Evolutionary conservation across 345 rosid genomes (phyloP).

Genomic region (Pistacia vera): DNA sequence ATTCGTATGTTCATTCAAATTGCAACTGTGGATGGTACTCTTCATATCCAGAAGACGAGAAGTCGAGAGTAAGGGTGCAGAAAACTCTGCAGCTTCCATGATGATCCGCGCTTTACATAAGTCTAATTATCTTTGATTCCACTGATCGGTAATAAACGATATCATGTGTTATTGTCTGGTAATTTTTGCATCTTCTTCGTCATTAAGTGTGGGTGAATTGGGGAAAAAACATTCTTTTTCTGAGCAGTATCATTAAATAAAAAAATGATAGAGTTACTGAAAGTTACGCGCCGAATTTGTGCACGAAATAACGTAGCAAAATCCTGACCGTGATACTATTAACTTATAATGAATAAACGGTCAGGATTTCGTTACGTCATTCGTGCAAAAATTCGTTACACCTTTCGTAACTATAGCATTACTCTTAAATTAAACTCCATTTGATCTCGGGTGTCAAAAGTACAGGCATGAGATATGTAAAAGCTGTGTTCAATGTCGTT

Average conservation of each 20-base stretch:
- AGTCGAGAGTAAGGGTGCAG: slow-evolving; percentile 54
- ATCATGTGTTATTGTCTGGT: background rate
- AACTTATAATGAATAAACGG: too few relatives aligned
- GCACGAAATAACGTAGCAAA: too few relatives aligned
- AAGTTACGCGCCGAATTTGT: too few relatives aligned
- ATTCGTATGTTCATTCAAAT: slow-evolving; percentile 52
- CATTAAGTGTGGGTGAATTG: background rate
- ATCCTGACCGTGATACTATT: too few relatives aligned
- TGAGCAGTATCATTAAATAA: background rate
- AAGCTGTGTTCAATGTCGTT: background rate
- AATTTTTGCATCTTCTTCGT: too few relatives aligned
- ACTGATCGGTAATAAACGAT: background rate
- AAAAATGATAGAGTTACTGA: too few relatives aligned
- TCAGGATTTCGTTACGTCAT: too few relatives aligned
- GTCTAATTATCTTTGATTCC: slow-evolving; percentile 29
- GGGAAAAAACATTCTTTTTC: background rate
- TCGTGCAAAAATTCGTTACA: too few relatives aligned
- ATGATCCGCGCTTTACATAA: slow-evolving; percentile 52
- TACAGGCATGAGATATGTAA: too few relatives aligned
- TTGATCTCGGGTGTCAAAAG: too few relatives aligned
- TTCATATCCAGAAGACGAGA: slow-evolving; percentile 52
- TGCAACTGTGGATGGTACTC: slow-evolving; percentile 31
- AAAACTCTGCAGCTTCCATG: slow-evolving; percentile 67
- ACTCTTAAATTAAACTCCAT: too few relatives aligned
- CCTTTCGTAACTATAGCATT: too few relatives aligned